These are phyloP conservation scores for Penicillium janthinellum DNA, from an alignment of 2,329 filamentous ascomycete genomes.

Conservation along the genomic window DNA sequence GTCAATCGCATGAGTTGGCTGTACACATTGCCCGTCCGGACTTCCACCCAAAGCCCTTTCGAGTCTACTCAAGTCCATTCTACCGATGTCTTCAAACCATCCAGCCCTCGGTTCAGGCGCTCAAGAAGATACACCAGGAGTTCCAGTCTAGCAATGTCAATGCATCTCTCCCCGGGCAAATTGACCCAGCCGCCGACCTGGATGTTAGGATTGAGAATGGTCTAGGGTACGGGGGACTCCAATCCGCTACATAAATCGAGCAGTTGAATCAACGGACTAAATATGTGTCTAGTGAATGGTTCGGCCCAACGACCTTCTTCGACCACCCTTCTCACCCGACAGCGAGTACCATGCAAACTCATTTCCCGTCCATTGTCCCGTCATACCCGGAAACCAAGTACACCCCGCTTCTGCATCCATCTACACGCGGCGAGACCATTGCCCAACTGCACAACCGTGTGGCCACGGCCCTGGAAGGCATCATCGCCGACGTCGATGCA, in stretches of 20 bases:
- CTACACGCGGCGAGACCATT: conserved; percentile 75
- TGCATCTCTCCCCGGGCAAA: conserved; percentile 29
- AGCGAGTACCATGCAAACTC: conserved; percentile 60
- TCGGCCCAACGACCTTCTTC: conserved; percentile 76
- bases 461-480: conserved; percentile 66
- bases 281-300: conserved; percentile 72
- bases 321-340: conserved; percentile 78
- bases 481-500: conserved; percentile 72
- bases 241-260: not conserved
- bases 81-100: conserved; percentile 88
- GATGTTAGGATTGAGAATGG: conserved; percentile 55
- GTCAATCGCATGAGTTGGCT: conserved; percentile 78
- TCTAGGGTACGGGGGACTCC: conserved; percentile 46
- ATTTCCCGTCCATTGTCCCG: conserved; percentile 62
- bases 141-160: conserved; percentile 12
- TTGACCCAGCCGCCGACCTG: conserved; percentile 40
- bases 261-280: not conserved
- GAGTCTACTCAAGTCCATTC: conserved; percentile 80
- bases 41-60: conserved; percentile 45
- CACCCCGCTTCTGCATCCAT: conserved; percentile 66
- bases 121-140: conserved; percentile 28
- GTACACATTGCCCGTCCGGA: conserved; percentile 33
- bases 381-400: conserved; percentile 55
- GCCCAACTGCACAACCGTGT: conserved; percentile 77
- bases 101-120: conserved; percentile 58